These are phyloP conservation scores for Ettlia oleoabundans DNA, from an alignment of 139 green algal genomes.

Conservation along the genomic window DNA sequence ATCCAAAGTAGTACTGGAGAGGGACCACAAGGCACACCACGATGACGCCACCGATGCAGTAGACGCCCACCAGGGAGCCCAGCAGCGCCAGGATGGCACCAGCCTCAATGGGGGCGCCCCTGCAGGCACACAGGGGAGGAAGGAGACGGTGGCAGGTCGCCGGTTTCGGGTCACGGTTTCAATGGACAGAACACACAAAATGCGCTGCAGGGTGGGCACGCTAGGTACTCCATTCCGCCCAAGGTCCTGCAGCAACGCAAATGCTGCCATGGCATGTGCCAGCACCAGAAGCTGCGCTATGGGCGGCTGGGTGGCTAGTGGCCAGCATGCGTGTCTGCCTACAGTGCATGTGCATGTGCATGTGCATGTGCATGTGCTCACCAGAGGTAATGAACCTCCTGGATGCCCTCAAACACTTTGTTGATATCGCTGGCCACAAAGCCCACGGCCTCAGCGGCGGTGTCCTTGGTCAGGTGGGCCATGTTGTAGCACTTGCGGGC, in stretches of 20 bases:
- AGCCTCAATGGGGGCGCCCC: conserved; percentile 63
- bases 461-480: conserved; percentile 59
- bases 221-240: too few species aligned
- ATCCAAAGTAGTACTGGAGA: conserved; percentile 72
- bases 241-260: too few species aligned
- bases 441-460: conserved; percentile 55
- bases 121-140: not conserved
- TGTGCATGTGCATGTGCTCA: too few species aligned
- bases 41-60: conserved; percentile 55
- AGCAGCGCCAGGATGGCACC: conserved; percentile 66
- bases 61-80: conserved; percentile 55
- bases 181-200: too few species aligned
- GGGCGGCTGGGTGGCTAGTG: not conserved
- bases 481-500: conserved; percentile 67
- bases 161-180: too few species aligned
- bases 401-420: conserved; percentile 72
- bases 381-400: conserved; percentile 79
- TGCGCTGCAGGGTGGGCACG: too few species aligned
- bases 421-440: conserved; percentile 68
- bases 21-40: conserved; percentile 53
- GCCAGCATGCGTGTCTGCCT: too few species aligned
- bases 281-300: not conserved
- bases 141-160: not conserved
- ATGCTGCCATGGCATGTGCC: not conserved
- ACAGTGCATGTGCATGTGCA: too few species aligned